Conservation (phyloP, 1,139 yeast species). For the Yamadazyma trypodendri region DNA sequence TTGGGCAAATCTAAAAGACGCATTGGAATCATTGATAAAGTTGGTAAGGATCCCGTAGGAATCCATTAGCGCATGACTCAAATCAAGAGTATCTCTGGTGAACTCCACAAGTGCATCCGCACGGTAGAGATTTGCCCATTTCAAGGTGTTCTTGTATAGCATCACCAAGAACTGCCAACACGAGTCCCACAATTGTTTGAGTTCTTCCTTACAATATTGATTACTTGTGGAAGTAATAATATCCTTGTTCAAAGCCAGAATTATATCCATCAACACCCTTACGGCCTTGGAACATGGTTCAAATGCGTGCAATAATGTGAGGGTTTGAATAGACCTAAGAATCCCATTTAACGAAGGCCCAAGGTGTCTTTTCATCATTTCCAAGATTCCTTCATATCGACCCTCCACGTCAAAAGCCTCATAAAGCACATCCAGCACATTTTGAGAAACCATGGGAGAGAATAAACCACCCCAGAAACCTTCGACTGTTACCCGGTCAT, state of each 20-base stretch:
- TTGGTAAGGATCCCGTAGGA: conserved; percentile 59
- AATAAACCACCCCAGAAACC: conserved; percentile 74
- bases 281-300: conserved; percentile 80
- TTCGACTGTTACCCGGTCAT: conserved; percentile 26
- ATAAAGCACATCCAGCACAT: conserved; percentile 69
- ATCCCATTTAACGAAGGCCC: conserved; percentile 48
- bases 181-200: conserved; percentile 56
- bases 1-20: conserved; percentile 24
- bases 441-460: conserved; percentile 60
- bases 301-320: conserved; percentile 51
- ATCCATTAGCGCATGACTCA: conserved; percentile 65
- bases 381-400: conserved; percentile 68
- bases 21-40: conserved; percentile 17
- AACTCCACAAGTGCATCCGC: conserved; percentile 66
- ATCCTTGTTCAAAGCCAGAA: conserved; percentile 50
- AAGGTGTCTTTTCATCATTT: conserved; percentile 45
- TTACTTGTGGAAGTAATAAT: conserved; percentile 8
- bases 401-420: conserved; percentile 67
- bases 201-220: conserved; percentile 9
- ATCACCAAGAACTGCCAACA: conserved; percentile 72
- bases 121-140: conserved; percentile 69
- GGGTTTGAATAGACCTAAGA: conserved; percentile 36
- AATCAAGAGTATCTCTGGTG: conserved; percentile 82
- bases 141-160: conserved; percentile 65
- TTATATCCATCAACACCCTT: conserved; percentile 71